phyloP scores from a whole-genome alignment of 108 stramenopile species.

The Nannochloropsis granulata region DNA sequence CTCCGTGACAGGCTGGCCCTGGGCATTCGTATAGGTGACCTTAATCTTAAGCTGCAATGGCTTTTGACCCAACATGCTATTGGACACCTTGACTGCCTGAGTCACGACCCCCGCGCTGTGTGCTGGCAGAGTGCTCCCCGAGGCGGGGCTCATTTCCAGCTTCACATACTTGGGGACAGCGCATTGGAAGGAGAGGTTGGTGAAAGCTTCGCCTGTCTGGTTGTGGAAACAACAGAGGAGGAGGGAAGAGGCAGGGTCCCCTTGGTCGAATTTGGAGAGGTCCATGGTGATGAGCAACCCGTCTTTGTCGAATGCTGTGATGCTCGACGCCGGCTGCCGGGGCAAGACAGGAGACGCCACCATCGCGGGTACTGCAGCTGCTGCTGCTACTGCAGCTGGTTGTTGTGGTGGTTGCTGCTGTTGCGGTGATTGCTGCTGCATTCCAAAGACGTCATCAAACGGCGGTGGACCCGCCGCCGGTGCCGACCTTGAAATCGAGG shows the following conservation, averaged over 20 bases:
- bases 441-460: not conserved
- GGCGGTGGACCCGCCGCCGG: constrained; percentile 5
- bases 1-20: constrained; percentile 7
- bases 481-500: not conserved
- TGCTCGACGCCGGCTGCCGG: not conserved
- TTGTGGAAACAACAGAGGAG: constrained; percentile 65
- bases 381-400: not conserved
- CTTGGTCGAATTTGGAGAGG: constrained; percentile 15
- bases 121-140: constrained; percentile 62
- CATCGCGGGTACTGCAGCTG: not conserved
- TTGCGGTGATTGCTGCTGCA: not conserved
- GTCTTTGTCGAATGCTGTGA: constrained; percentile 9
- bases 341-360: not conserved
- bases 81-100: constrained; percentile 75
- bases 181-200: constrained; percentile 72
- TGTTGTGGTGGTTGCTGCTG: not conserved
- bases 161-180: constrained; percentile 94
- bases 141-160: constrained; percentile 87
- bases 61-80: constrained; percentile 74
- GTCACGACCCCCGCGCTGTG: constrained; percentile 55
- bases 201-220: constrained; percentile 51
- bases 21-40: constrained; percentile 59
- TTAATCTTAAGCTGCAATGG: constrained; percentile 84
- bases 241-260: constrained; percentile 3
- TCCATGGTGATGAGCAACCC: constrained; percentile 26